Percentiles rank a stretch among this genome's conserved stretches.
Evolutionary conservation across 495 filamentous ascomycete genomes (phyloP).

Genomic region (Daldinia loculata): DNA sequence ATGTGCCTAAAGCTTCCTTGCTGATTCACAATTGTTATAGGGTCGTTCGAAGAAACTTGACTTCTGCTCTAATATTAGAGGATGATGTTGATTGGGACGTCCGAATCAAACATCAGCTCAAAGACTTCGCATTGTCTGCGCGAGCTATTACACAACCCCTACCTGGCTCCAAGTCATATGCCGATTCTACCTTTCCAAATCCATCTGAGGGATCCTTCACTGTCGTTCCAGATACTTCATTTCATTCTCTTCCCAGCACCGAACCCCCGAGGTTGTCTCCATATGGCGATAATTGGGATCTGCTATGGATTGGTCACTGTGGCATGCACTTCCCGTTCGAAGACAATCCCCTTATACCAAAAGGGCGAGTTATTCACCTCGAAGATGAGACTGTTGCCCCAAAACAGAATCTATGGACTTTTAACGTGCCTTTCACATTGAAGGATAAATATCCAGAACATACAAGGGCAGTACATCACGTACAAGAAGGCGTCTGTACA

Average conservation of each 20-base stretch:
- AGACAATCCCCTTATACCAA: background rate
- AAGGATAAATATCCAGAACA: constrained; percentile 43
- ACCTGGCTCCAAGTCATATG: background rate
- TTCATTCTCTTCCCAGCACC: constrained; percentile 41
- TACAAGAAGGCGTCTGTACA: constrained; percentile 34
- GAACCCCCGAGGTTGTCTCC: constrained; percentile 47
- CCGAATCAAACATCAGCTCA: constrained; percentile 58
- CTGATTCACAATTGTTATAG: constrained; percentile 25
- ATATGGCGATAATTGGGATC: constrained; percentile 68
- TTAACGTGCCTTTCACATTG: constrained; percentile 36
- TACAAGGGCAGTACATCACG: constrained; percentile 46
- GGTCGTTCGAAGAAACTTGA: constrained; percentile 56
- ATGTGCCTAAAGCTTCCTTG: too few relatives aligned
- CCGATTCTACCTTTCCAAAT: background rate
- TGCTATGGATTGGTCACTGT: constrained; percentile 60
- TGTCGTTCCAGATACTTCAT: background rate
- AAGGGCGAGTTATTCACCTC: background rate
- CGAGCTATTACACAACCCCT: constrained; percentile 43
- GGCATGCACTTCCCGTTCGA: background rate
- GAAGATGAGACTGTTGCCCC: constrained; percentile 11
- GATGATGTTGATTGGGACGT: constrained; percentile 69
- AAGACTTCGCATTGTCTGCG: constrained; percentile 56
- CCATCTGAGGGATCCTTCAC: background rate
- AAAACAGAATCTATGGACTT: constrained; percentile 38
- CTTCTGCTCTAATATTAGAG: constrained; percentile 64